Evolutionary conservation across 352 stramenopile genomes (phyloP), one percentile per base, ranked within the genome.

Genomic region (Globisporangium emineosum): DNA sequence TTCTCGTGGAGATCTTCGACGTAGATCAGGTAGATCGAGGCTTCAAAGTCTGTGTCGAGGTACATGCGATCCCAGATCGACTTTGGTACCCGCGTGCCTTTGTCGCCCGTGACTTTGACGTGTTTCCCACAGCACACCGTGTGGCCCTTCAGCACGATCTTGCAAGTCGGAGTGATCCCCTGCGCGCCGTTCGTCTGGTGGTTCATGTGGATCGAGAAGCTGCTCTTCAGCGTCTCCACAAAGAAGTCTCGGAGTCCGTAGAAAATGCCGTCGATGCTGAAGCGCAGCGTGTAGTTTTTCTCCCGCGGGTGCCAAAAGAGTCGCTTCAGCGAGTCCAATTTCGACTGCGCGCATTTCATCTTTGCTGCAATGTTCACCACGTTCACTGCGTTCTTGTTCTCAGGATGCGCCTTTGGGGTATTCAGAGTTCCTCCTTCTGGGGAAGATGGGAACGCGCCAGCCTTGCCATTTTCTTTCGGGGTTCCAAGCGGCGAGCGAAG

Each of bases 41-140:
- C 72, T 23, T 83, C 71, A 68, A 90, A 90, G 61, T 91, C 78
- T 2, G 81, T 81, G 54, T 91, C 74, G 40, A 91, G 70, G 62
- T 89, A 89, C 83, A 92, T 90, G 29, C 75, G 70, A 29, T 88
- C 78, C 84, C 84, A 93, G n/a, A 90, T 72, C 6, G 82, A 86
- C 55, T 91, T 91, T 3, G 84, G 84, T 2, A 93, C 80, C 9
- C 83, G 81, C 19, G 84, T 93, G 5, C 82, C 84, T 49, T 86
- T 89, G 42, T 93, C 84, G 10, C 81, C 84, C 10, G 87, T 70
- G 57, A 93, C 78, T 57, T 93, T 93, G 13, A 91, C 79, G 56
- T 90, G 83, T 29, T 90, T 89, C 6, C 81, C 83, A 25, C 79
- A 81, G 54, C 77, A 88, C 2, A 90, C 76, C 0, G 76, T 83